These are phyloP conservation scores for Aspergillus eucalypticola DNA, from an alignment of 2,329 filamentous ascomycete genomes.

Conservation along the genomic window DNA sequence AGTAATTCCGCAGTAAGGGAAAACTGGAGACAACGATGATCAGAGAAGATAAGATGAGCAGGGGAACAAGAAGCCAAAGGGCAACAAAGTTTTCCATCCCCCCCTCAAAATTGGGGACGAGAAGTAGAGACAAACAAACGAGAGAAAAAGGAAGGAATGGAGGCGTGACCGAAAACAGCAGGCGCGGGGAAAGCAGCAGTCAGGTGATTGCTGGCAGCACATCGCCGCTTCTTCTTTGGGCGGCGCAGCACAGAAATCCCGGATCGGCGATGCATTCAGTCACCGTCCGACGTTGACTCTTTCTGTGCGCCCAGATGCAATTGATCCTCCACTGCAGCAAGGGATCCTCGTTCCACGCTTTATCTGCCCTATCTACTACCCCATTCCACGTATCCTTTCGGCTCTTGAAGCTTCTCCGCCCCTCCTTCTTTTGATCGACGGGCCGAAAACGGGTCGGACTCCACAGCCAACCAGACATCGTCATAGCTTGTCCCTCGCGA, in stretches of 20 bases:
- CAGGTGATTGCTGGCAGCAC: constrained; percentile 16
- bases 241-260: not conserved
- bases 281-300: not conserved
- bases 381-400: not conserved
- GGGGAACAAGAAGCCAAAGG: not conserved
- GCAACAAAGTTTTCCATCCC: not conserved
- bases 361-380: not conserved
- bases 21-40: not conserved
- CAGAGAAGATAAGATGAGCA: not conserved
- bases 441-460: constrained; percentile 10
- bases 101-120: not conserved
- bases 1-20: not conserved
- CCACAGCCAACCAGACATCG: constrained; percentile 8
- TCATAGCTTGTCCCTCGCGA: constrained; percentile 1
- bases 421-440: constrained; percentile 3
- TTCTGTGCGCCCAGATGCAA: not conserved
- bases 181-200: constrained; percentile 26
- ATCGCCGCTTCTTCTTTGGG: not conserved
- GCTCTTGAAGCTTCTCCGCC: not conserved
- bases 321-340: not conserved
- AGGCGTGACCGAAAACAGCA: not conserved
- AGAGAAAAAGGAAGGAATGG: not conserved
- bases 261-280: not conserved
- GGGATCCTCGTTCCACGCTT: not conserved
- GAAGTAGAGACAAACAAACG: not conserved